These are phyloP conservation scores for Pseudocercospora macadamiae DNA, from an alignment of 2,329 filamentous ascomycete genomes.

Conservation along the genomic window DNA sequence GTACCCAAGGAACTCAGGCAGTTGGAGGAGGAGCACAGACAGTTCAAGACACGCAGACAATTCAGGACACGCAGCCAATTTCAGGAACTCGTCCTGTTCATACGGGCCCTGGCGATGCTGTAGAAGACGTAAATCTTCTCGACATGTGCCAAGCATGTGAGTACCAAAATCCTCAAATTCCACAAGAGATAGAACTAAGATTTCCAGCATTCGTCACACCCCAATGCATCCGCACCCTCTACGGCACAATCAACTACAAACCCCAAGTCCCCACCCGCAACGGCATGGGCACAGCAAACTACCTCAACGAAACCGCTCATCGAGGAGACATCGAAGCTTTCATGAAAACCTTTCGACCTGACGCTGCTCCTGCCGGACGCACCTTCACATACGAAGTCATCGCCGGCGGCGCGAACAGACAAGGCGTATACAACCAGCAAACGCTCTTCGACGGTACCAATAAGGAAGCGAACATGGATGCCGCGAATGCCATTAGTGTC, in stretches of 20 bases:
- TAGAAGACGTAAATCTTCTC: not conserved
- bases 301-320: slow-evolving; percentile 52
- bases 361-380: slow-evolving; percentile 44
- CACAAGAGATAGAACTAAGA: slow-evolving; percentile 55
- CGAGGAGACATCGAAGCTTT: slow-evolving; percentile 62
- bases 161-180: not conserved
- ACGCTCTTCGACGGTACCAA: slow-evolving; percentile 32
- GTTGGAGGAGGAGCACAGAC: not conserved
- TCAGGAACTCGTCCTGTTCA: too few relatives aligned
- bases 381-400: slow-evolving; percentile 63
- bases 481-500: slow-evolving; percentile 62
- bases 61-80: too few relatives aligned
- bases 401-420: slow-evolving; percentile 57
- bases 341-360: slow-evolving; percentile 57
- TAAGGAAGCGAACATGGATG: slow-evolving; percentile 65
- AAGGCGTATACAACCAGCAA: slow-evolving; percentile 43
- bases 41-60: not conserved
- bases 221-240: slow-evolving; percentile 57
- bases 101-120: not conserved
- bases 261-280: slow-evolving; percentile 48
- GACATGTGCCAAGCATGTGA: slow-evolving; percentile 42
- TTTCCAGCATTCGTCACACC: slow-evolving; percentile 56
- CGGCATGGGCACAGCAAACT: slow-evolving; percentile 52
- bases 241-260: slow-evolving; percentile 58
- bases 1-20: not conserved